Percentiles rank a stretch among this genome's conserved stretches.
These are phyloP conservation scores for Pseudonectria buxi DNA, from an alignment of 2,329 filamentous ascomycete genomes.

Conservation along the genomic window DNA sequence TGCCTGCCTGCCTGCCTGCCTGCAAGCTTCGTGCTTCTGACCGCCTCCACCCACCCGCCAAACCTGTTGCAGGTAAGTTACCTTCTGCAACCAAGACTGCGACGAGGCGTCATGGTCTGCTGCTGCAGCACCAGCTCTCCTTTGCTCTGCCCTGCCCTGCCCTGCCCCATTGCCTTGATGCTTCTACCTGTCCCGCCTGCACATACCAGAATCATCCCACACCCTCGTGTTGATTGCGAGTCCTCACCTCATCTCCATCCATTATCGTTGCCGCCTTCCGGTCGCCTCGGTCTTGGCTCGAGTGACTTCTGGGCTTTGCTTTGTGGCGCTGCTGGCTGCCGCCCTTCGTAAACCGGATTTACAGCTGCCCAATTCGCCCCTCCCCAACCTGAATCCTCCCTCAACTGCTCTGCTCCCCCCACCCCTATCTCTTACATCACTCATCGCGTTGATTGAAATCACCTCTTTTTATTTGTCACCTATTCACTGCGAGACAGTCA, in stretches of 20 bases:
- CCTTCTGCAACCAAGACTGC: not conserved
- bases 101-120: too few species aligned
- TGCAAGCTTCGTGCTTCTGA: slow-evolving; percentile 15
- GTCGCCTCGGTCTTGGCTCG: slow-evolving; percentile 11
- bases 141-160: not conserved
- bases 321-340: slow-evolving; percentile 22
- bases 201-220: slow-evolving; percentile 3
- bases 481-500: slow-evolving; percentile 13
- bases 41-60: slow-evolving; percentile 15
- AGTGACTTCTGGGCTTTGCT: slow-evolving; percentile 18
- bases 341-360: slow-evolving; percentile 19
- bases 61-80: slow-evolving; percentile 18
- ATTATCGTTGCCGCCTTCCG: slow-evolving; percentile 4
- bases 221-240: slow-evolving; percentile 1
- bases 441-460: slow-evolving; percentile 2
- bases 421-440: slow-evolving; percentile 5
- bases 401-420: slow-evolving; percentile 3
- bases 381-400: slow-evolving; percentile 2
- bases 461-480: slow-evolving; percentile 2
- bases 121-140: not conserved
- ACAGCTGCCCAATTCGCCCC: slow-evolving; percentile 20
- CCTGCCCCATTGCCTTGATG: not conserved
- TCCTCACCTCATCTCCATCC: too few species aligned
- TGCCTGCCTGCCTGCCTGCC: slow-evolving; percentile 8
- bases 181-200: not conserved